These are phyloP conservation scores for Botrytis fabae DNA, from an alignment of 2,329 filamentous ascomycete species.

Conservation along the genomic window DNA sequence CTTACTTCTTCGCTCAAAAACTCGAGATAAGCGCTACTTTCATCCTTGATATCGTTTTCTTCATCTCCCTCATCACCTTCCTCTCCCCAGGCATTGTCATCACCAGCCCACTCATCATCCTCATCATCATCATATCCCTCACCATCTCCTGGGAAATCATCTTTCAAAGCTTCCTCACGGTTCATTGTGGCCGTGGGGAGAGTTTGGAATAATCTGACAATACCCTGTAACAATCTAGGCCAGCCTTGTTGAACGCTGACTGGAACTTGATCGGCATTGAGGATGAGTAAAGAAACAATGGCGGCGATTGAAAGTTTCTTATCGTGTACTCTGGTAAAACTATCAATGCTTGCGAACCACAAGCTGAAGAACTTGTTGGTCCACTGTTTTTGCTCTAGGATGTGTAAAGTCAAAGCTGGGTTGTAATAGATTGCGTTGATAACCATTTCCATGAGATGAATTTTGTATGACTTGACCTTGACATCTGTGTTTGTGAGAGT, in stretches of 20 bases:
- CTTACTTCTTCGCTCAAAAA: slow-evolving; percentile 88
- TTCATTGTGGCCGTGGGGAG: slow-evolving; percentile 85
- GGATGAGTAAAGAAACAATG: slow-evolving; percentile 79
- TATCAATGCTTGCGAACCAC: slow-evolving; percentile 96
- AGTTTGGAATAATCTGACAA: slow-evolving; percentile 88
- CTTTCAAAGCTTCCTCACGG: slow-evolving; percentile 87
- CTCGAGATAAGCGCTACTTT: slow-evolving; percentile 91
- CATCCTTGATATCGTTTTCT: slow-evolving; percentile 71
- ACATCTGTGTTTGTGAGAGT: slow-evolving; percentile 73
- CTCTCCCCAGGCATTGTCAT: slow-evolving; percentile 79
- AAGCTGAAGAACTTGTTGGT: slow-evolving; percentile 99
- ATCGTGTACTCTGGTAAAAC: slow-evolving; percentile 91
- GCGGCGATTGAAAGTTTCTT: slow-evolving; percentile 98
- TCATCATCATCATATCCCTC: slow-evolving; percentile 65
- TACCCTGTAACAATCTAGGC: slow-evolving; percentile 81
- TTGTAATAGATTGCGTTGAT: slow-evolving; percentile 99
- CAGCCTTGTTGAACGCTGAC: slow-evolving; percentile 92
- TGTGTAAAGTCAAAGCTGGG: slow-evolving; percentile 76
- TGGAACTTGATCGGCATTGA: slow-evolving; percentile 80
- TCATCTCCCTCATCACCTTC: slow-evolving; percentile 60
- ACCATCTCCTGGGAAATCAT: slow-evolving; percentile 75
- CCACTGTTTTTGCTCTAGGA: slow-evolving; percentile 90
- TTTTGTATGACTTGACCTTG: slow-evolving; percentile 89
- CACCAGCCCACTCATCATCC: slow-evolving; percentile 73
- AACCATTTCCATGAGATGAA: slow-evolving; percentile 98